Evolutionary conservation across 2,329 filamentous ascomycete species (phyloP).

Genomic region (Alternaria viburni): DNA sequence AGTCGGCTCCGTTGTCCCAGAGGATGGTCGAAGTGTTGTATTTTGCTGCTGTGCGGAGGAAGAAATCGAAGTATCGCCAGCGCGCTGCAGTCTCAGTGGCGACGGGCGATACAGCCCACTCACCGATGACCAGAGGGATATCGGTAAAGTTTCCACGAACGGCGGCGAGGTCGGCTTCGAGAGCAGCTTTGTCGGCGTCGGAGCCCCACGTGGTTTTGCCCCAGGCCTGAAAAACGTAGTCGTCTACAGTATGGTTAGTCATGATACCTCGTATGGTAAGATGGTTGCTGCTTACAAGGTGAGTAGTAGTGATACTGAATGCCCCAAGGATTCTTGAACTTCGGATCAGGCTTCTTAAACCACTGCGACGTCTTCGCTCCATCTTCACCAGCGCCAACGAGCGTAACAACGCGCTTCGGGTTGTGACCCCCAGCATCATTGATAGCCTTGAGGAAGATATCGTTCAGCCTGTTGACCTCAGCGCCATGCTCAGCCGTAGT

Average conservation of each 20-base stretch:
- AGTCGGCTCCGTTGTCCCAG: slow-evolving; percentile 67
- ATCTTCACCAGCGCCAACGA: slow-evolving; percentile 61
- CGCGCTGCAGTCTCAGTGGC: slow-evolving; percentile 62
- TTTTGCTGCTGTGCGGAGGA: slow-evolving; percentile 57
- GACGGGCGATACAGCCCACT: slow-evolving; percentile 60
- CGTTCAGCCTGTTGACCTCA: slow-evolving; percentile 62
- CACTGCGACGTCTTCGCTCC: slow-evolving; percentile 60
- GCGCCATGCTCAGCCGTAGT: slow-evolving; percentile 58
- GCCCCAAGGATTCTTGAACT: slow-evolving; percentile 63
- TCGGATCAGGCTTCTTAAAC: slow-evolving; percentile 57
- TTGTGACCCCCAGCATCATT: slow-evolving; percentile 64
- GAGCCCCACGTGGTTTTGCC: slow-evolving; percentile 67
- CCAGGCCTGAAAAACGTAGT: slow-evolving; percentile 56
- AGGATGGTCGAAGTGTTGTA: slow-evolving; percentile 60
- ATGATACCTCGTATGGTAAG: too few relatives aligned
- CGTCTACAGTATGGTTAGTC: slow-evolving; percentile 19
- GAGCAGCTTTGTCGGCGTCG: slow-evolving; percentile 57
- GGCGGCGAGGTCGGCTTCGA: slow-evolving; percentile 58
- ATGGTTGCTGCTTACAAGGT: slow-evolving; percentile 53
- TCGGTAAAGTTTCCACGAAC: slow-evolving; percentile 63
- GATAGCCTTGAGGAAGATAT: slow-evolving; percentile 62
- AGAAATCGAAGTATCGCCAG: slow-evolving; percentile 65
- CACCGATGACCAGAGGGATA: slow-evolving; percentile 63
- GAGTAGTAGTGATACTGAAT: slow-evolving; percentile 69
- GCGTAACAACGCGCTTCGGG: slow-evolving; percentile 60